A percentile compares a stretch with the other conserved stretches of the same genome.
Conservation (phyloP, 805 yeast genomes). For the Schizosaccharomyces cryophilus region DNA sequence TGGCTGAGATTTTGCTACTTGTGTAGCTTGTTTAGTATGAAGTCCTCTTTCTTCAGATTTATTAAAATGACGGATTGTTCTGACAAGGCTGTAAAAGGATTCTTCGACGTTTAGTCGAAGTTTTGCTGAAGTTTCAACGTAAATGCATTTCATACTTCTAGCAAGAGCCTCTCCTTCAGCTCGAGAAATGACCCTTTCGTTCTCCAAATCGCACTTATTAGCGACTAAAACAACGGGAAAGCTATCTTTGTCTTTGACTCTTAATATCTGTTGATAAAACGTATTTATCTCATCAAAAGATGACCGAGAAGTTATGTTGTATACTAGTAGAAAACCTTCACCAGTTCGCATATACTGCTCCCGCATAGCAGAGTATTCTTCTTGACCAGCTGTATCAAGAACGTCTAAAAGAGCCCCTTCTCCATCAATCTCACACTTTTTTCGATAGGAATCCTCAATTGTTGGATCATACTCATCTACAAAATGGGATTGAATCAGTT, state of each 20-base stretch:
- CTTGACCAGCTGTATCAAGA: slow-evolving; percentile 91
- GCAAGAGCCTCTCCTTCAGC: slow-evolving; percentile 60
- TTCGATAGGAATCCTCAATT: slow-evolving; percentile 52
- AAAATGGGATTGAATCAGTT: slow-evolving; percentile 79
- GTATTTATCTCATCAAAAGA: slow-evolving; percentile 66
- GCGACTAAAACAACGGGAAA: slow-evolving; percentile 69
- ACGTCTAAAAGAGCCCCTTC: slow-evolving; percentile 63
- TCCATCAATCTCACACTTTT: slow-evolving; percentile 62
- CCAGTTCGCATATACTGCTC: slow-evolving; percentile 53
- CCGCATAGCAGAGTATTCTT: slow-evolving; percentile 46
- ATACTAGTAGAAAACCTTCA: slow-evolving; percentile 66
- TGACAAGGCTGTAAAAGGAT: slow-evolving; percentile 46
- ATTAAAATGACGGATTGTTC: slow-evolving; percentile 18
- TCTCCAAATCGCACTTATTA: slow-evolving; percentile 51
- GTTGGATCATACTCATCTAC: slow-evolving; percentile 97
- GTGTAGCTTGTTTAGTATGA: not conserved
- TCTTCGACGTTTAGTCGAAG: slow-evolving; percentile 74
- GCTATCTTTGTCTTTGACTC: slow-evolving; percentile 51
- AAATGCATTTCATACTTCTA: slow-evolving; percentile 33
- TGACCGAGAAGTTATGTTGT: slow-evolving; percentile 61
- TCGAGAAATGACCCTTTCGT: slow-evolving; percentile 29
- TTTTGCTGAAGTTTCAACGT: slow-evolving; percentile 83
- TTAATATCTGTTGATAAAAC: slow-evolving; percentile 53
- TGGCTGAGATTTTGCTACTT: not conserved
- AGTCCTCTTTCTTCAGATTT: not conserved